Percentiles rank a stretch among this genome's conserved stretches.
Evolutionary conservation across 495 filamentous ascomycete species (phyloP).

Genomic region (Podospora appendiculata): DNA sequence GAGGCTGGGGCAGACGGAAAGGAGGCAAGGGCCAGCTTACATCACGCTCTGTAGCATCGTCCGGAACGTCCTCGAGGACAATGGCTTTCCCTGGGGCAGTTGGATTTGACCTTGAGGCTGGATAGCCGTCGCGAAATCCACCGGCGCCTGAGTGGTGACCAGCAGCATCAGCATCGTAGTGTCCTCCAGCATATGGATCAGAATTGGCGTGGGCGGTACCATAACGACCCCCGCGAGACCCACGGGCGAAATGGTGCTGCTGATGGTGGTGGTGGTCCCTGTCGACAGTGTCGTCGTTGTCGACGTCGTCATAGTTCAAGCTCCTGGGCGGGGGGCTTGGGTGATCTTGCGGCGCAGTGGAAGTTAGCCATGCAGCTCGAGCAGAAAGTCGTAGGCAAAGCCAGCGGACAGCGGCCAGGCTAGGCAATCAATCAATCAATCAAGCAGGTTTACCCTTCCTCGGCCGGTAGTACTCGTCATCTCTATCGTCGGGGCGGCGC

Average conservation of each 20-base stretch:
- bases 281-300: background rate
- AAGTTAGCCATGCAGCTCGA: conserved; percentile 24
- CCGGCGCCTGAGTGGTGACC: background rate
- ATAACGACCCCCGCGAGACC: too few species aligned
- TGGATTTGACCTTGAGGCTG: background rate
- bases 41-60: conserved; percentile 25
- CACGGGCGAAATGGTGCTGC: too few species aligned
- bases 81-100: conserved; percentile 5
- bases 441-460: conserved; percentile 37
- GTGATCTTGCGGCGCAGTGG: conserved; percentile 13
- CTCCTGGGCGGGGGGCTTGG: conserved; percentile 10
- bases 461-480: conserved; percentile 29
- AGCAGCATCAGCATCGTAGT: background rate
- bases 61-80: conserved; percentile 17
- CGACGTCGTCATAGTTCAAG: conserved; percentile 24
- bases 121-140: background rate
- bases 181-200: too few species aligned
- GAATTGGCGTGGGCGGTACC: too few species aligned
- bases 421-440: background rate
- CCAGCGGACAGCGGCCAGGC: conserved; percentile 4
- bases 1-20: background rate
- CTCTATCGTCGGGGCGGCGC: conserved; percentile 17
- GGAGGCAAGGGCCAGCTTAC: conserved; percentile 4
- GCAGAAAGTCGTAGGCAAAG: background rate
- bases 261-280: too few species aligned